Conservation (phyloP, 495 filamentous ascomycete genomes). For the Hyaloscypha bicolor region DNA sequence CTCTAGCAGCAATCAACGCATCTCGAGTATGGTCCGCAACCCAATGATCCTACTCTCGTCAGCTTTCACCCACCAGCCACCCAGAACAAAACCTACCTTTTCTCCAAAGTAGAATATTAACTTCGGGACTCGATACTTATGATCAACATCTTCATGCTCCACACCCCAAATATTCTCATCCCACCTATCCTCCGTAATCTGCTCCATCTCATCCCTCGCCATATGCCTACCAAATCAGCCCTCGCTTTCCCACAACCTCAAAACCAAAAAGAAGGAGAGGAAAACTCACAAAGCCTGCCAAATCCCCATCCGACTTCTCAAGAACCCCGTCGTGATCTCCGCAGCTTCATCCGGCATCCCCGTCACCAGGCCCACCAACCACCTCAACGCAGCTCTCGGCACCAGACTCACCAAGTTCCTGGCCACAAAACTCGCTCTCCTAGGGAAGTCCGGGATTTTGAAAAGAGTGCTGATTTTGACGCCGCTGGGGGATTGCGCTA, state of each 20-base stretch:
- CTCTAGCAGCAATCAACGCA: slow-evolving; percentile 62
- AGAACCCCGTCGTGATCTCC: slow-evolving; percentile 61
- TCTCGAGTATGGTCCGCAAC: slow-evolving; percentile 76
- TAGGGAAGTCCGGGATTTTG: slow-evolving; percentile 55
- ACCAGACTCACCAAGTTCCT: slow-evolving; percentile 44
- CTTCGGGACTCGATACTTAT: slow-evolving; percentile 43
- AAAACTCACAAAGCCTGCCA: slow-evolving; percentile 68
- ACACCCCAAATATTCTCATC: slow-evolving; percentile 78
- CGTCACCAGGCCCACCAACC: slow-evolving; percentile 41
- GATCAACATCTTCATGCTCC: slow-evolving; percentile 40
- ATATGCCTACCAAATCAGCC: slow-evolving; percentile 48
- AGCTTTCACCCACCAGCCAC: neutral
- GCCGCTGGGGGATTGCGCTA: slow-evolving; percentile 67
- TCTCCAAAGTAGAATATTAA: slow-evolving; percentile 81
- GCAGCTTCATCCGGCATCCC: slow-evolving; percentile 59
- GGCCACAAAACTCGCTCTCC: slow-evolving; percentile 54
- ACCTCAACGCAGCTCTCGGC: slow-evolving; percentile 16
- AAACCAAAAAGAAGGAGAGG: slow-evolving; percentile 22
- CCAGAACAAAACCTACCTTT: slow-evolving; percentile 30
- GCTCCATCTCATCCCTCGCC: slow-evolving; percentile 74
- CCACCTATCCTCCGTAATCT: slow-evolving; percentile 79
- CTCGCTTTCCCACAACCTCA: neutral
- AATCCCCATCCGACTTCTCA: slow-evolving; percentile 64
- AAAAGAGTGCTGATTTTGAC: slow-evolving; percentile 55
- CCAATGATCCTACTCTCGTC: slow-evolving; percentile 66